phyloP scores from a whole-genome alignment of 2,329 filamentous ascomycete species.

The Xylariaceae sp. region DNA sequence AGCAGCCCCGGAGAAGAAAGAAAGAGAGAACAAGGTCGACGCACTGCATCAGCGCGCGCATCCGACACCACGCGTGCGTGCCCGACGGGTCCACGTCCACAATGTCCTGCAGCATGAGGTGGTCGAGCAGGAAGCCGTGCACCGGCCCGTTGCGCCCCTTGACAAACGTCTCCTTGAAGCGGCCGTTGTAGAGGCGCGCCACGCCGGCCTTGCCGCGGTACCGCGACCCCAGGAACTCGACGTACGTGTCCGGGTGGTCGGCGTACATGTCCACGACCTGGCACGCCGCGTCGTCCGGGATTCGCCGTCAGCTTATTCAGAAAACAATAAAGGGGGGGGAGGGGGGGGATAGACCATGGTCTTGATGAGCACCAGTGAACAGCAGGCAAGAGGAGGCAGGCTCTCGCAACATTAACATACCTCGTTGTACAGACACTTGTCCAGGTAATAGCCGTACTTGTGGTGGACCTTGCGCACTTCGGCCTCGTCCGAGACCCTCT shows the following conservation, averaged over 20 bases:
- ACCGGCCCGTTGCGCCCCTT: constrained; percentile 48
- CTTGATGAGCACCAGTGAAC: no score
- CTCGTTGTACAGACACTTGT: constrained; percentile 52
- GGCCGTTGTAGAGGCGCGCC: constrained; percentile 42
- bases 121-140: constrained; percentile 48
- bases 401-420: no score
- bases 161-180: constrained; percentile 44
- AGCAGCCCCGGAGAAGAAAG: no score
- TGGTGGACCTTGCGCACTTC: constrained; percentile 48
- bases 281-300: not conserved
- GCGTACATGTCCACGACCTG: constrained; percentile 43
- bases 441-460: constrained; percentile 52
- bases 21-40: no score
- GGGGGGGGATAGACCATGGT: not conserved
- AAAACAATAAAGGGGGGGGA: not conserved
- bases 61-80: constrained; percentile 41
- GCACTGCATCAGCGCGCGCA: constrained; percentile 48
- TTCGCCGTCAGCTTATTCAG: constrained; percentile 3
- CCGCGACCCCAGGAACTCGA: constrained; percentile 48
- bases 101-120: constrained; percentile 51
- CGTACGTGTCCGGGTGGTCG: constrained; percentile 44
- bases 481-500: constrained; percentile 37
- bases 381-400: no score
- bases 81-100: constrained; percentile 40
- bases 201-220: constrained; percentile 45